Conservation (phyloP, 2,329 filamentous ascomycete species). For the Aspergillus fijiensis region DNA sequence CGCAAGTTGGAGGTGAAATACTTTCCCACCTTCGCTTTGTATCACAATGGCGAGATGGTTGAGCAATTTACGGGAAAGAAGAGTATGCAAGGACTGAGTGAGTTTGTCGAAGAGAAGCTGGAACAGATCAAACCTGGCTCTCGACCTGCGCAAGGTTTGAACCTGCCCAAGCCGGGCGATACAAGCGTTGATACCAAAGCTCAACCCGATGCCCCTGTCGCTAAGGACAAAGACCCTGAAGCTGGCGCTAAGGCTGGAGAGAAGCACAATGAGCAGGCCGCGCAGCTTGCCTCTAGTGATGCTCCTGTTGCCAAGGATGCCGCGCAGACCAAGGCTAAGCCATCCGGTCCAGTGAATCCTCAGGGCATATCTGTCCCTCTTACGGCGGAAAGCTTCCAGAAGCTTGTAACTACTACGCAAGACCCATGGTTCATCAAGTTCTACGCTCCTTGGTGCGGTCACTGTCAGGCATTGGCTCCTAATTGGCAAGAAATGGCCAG, state of each 20-base stretch:
- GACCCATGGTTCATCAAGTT: constrained; percentile 99
- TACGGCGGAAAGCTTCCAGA: constrained; percentile 82
- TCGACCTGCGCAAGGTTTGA: constrained; percentile 64
- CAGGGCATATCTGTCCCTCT: constrained; percentile 73
- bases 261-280: constrained; percentile 43
- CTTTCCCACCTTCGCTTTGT: constrained; percentile 77
- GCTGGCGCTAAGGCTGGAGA: constrained; percentile 41
- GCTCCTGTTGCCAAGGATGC: constrained; percentile 35
- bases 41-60: constrained; percentile 70
- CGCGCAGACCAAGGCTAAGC: constrained; percentile 50
- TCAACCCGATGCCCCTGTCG: constrained; percentile 36
- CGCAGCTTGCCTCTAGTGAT: constrained; percentile 25
- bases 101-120: constrained; percentile 71
- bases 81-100: constrained; percentile 64
- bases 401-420: constrained; percentile 77
- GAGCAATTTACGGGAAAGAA: constrained; percentile 67
- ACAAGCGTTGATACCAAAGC: constrained; percentile 47
- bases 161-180: constrained; percentile 70
- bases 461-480: constrained; percentile 89
- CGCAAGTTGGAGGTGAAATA: constrained; percentile 62
- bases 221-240: constrained; percentile 46
- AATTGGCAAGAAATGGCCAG: constrained; percentile 87
- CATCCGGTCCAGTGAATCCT: constrained; percentile 64
- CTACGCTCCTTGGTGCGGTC: constrained; percentile 94
- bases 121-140: constrained; percentile 79